phyloP scores from a whole-genome alignment of 1,284 basidiomycete species.

The Rhodotorula sp. region DNA sequence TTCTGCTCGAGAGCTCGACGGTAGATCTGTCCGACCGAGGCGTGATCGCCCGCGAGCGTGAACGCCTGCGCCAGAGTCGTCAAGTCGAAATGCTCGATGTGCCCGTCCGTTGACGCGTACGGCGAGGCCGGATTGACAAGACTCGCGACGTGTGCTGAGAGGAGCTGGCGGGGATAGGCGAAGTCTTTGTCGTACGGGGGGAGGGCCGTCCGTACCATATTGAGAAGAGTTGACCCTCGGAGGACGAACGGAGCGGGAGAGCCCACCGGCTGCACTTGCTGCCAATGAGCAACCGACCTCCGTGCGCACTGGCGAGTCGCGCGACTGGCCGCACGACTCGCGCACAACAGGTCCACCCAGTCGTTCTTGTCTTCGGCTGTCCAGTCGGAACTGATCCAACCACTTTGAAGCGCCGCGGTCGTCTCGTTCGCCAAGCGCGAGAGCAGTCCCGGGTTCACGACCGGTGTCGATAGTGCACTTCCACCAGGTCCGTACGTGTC shows the following conservation, averaged over 20 bases:
- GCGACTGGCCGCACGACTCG: background rate
- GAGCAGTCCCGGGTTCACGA: background rate
- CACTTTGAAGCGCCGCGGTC: background rate
- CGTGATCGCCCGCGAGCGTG: constrained; percentile 15
- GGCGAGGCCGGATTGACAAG: constrained; percentile 10
- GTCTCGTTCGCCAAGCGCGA: background rate
- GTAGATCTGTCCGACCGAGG: constrained; percentile 21
- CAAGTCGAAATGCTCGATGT: constrained; percentile 30
- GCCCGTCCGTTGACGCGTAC: background rate
- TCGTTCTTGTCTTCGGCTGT: background rate
- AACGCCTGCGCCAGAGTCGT: constrained; percentile 32
- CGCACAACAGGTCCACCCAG: constrained; percentile 6
- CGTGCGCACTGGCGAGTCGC: constrained; percentile 12
- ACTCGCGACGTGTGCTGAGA: background rate
- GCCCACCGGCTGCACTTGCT: background rate
- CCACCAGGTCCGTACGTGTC: constrained; percentile 3
- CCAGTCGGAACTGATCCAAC: background rate
- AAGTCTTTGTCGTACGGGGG: background rate
- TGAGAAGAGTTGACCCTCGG: constrained; percentile 1
- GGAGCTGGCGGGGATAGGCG: background rate
- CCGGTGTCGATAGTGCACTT: background rate
- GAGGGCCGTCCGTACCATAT: constrained; percentile 1
- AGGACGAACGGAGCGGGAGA: constrained; percentile 5
- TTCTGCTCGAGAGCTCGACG: constrained; percentile 9
- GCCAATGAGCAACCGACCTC: background rate